Base-by-base conservation (phyloP, 257 asterid genomes). In the Linaria vulgaris region DNA sequence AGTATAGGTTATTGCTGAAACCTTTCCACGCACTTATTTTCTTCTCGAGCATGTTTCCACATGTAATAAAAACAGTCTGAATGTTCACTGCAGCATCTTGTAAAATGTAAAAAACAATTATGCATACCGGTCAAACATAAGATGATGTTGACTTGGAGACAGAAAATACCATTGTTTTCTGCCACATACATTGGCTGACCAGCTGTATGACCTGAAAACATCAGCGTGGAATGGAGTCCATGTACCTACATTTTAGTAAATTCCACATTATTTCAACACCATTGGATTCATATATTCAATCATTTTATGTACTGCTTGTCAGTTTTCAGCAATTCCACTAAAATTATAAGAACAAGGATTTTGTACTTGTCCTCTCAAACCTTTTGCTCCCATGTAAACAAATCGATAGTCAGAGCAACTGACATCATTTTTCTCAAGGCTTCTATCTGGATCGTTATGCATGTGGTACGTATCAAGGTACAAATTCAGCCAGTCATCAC, bases 151-250 rank as follows among this genome's bases (percentile, higher is more conserved):
- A 73, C 76, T 69, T 63, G 99, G 97, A 67, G 87, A 68, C 56
- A 94, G 83, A 59, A 94, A 86, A 76, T 80, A 87, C 99, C 99
- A 94, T 61, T 80, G 74, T 77, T 94, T 94, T 79, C 87, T 79
- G 64, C 99, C 99, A 73, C 95, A 90, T 19, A 89, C 85, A 75
- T 94, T 90, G 34, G 97, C 97, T 22, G 99, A 94, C 99, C 99
- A 94, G 74, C 99, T 94, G 72, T 85, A 90, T 52, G 99, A 90
- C 73, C 96, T 82, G 83, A 94, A 94, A 72, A 94, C 97, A 78
- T 94, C 99, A 51, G 99, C 97, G 81, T 94, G 99, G 76, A 87
- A 90, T 39, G 99, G 99, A 41, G 99, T 94, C 97, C 99, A 94
- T 56, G 97, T 84, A 62, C 97, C 98, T 88, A 74, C 66, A 75